These are phyloP conservation scores for Dalechampia spathulata DNA, from an alignment of 441 rosid genomes.

Conservation along the genomic window DNA sequence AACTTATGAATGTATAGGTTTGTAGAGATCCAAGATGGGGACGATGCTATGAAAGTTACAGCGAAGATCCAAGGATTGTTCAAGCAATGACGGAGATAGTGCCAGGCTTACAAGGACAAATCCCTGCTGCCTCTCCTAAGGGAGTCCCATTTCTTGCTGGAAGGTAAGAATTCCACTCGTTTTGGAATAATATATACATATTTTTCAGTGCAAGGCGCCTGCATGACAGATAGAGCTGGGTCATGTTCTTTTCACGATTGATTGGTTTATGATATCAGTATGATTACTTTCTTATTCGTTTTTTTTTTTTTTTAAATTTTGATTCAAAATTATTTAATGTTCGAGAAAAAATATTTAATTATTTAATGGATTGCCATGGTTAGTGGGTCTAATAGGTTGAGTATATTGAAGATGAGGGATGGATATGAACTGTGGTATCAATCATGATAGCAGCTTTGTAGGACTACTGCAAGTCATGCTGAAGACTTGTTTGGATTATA, in stretches of 20 bases:
- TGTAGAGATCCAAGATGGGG: conserved; percentile 83
- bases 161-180: conserved; percentile 31
- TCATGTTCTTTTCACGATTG: too few relatives aligned
- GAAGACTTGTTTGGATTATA: not conserved
- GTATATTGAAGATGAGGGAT: not conserved
- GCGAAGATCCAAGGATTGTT: conserved; percentile 53
- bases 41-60: conserved; percentile 59
- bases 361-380: too few relatives aligned
- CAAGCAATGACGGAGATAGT: conserved; percentile 51
- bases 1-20: conserved; percentile 26
- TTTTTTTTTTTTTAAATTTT: too few relatives aligned
- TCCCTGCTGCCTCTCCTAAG: conserved; percentile 28
- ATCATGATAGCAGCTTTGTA: not conserved
- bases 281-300: too few relatives aligned
- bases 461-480: conserved; percentile 4
- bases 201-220: too few relatives aligned
- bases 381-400: too few relatives aligned
- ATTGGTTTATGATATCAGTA: too few relatives aligned
- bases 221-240: too few relatives aligned
- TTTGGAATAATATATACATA: too few relatives aligned
- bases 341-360: too few relatives aligned
- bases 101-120: conserved; percentile 53
- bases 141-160: conserved; percentile 53
- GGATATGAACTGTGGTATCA: not conserved
- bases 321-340: too few relatives aligned